Percentiles rank a stretch among this genome's conserved stretches.
These are phyloP conservation scores for Sphagnum magellanicum DNA, from an alignment of 228 moss, liverwort and hornwort genomes.

Conservation along the genomic window DNA sequence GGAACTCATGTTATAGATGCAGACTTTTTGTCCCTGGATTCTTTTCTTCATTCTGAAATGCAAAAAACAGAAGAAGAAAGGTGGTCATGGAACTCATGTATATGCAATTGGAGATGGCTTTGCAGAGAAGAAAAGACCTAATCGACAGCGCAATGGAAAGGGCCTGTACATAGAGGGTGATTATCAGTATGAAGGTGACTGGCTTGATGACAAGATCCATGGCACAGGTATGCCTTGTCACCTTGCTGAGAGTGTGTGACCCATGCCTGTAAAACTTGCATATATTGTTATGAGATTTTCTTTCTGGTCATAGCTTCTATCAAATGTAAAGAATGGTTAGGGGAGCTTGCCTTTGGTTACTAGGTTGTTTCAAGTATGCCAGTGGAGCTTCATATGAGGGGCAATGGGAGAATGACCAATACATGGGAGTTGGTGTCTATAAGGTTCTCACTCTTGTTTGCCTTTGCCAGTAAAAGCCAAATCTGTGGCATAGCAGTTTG, in stretches of 20 bases:
- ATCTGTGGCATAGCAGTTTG: too few relatives aligned
- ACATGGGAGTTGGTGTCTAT: constrained; percentile 53
- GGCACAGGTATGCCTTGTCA: constrained; percentile 42
- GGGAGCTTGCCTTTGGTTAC: not conserved
- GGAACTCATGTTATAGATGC: not conserved
- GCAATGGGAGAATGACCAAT: constrained; percentile 54
- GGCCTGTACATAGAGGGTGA: constrained; percentile 63
- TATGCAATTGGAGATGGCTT: not conserved
- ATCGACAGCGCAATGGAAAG: constrained; percentile 62
- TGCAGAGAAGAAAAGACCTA: constrained; percentile 38
- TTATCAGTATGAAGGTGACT: constrained; percentile 65
- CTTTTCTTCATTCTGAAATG: not conserved
- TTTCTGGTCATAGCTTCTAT: not conserved
- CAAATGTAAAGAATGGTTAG: not conserved
- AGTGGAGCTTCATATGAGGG: constrained; percentile 73
- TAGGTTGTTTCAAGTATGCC: constrained; percentile 70
- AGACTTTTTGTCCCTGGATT: not conserved
- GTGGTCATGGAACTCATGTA: not conserved
- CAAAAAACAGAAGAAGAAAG: not conserved
- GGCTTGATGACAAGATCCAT: constrained; percentile 74
- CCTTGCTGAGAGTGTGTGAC: not conserved
- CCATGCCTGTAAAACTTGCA: not conserved
- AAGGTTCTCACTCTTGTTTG: constrained; percentile 13
- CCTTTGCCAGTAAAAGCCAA: too few relatives aligned
- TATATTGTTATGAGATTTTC: not conserved